Evolutionary conservation across 768 basidiomycete species (phyloP).

Genomic region (Lactarius sanguifluus): DNA sequence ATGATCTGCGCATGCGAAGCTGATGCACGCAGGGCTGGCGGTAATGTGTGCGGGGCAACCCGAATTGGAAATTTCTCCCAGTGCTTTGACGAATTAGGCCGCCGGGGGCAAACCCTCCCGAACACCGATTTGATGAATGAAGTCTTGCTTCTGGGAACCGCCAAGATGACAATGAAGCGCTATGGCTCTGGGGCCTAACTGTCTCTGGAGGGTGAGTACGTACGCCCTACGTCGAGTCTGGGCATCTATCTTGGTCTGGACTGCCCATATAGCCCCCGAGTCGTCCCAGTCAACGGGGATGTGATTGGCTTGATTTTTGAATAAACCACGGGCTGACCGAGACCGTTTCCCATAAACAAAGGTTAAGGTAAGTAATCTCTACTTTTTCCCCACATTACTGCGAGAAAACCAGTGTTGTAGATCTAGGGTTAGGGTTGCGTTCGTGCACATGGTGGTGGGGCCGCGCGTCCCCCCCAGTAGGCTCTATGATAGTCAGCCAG

Average conservation of each 20-base stretch:
- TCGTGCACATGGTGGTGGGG: background rate
- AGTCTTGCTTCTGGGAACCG: background rate
- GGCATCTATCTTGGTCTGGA: background rate
- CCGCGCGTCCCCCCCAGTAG: background rate
- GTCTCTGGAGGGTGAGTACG: background rate
- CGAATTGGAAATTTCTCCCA: background rate
- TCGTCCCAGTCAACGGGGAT: background rate
- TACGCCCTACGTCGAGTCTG: background rate
- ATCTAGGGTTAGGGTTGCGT: background rate
- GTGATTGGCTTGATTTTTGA: background rate
- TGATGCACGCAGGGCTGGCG: background rate
- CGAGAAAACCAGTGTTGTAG: too few species aligned
- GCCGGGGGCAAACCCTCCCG: background rate
- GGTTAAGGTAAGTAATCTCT: background rate
- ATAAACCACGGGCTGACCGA: background rate
- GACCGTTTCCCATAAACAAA: background rate
- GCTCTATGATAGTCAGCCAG: too few species aligned
- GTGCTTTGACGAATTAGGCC: background rate
- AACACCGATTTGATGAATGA: background rate
- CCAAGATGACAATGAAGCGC: background rate
- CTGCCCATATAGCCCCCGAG: background rate
- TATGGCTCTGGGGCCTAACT: background rate
- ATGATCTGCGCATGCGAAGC: background rate
- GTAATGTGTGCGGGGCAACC: background rate
- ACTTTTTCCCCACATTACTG: background rate